These are phyloP conservation scores for Rhodotorula sp. DNA, from an alignment of 1,284 basidiomycete genomes.

Conservation along the genomic window DNA sequence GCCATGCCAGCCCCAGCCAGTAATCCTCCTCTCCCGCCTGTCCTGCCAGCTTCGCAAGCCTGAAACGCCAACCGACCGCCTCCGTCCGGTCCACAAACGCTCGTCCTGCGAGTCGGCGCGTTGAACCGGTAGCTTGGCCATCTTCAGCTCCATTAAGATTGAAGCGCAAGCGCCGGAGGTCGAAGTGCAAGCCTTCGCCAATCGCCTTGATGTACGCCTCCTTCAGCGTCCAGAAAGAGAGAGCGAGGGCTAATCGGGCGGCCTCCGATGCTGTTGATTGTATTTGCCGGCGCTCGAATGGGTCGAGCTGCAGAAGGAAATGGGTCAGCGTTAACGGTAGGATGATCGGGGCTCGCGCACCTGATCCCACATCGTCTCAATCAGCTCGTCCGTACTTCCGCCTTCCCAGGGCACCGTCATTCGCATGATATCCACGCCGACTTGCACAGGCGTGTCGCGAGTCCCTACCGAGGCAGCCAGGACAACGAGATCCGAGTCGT, in stretches of 20 bases:
- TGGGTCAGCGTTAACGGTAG: background rate
- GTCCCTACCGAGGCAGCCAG: constrained; percentile 57
- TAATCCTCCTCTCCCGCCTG: too few species aligned
- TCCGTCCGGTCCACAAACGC: background rate
- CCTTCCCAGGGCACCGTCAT: constrained; percentile 57
- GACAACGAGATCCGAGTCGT: constrained; percentile 68
- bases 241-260: constrained; percentile 60
- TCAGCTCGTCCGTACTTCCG: constrained; percentile 59
- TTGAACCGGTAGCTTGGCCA: too few species aligned
- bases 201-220: constrained; percentile 82
- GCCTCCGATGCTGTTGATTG: background rate
- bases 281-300: constrained; percentile 1
- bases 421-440: constrained; percentile 76
- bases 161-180: constrained; percentile 22
- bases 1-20: too few species aligned
- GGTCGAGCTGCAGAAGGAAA: background rate
- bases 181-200: constrained; percentile 50
- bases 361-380: constrained; percentile 64
- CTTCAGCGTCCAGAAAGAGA: constrained; percentile 79
- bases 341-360: too few species aligned
- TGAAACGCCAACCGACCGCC: background rate
- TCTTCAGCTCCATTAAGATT: background rate
- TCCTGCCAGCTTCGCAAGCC: too few species aligned
- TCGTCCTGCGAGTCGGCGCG: too few species aligned
- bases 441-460: constrained; percentile 51